Evolutionary conservation across 768 basidiomycete genomes (phyloP), one percentile per base, ranked within the genome.

Genomic region (Mycena capillaripes): DNA sequence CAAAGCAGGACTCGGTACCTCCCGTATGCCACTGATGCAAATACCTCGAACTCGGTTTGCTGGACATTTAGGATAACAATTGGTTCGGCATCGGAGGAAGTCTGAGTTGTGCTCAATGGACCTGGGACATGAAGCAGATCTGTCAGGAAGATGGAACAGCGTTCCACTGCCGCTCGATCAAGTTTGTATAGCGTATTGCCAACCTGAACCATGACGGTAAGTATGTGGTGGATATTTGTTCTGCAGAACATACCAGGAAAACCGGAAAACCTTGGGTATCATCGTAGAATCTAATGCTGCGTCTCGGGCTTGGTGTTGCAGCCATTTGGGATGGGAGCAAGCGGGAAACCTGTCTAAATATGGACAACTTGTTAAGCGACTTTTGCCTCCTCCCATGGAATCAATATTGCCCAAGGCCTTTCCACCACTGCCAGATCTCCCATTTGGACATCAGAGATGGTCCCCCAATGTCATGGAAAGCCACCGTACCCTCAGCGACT

Each of bases 391-490:
- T 38, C 38, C 16, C 7, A 59, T 59, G 36, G 25, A 27, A 10
- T 36, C 25, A 14, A 1, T 4, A 56, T 32, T 56, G 23, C 57
- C 57, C 17, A 25, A 7, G 6, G 5, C 38, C 5, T 59, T 59
- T 23, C 57, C 36, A 23, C 14, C 30, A 6, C 63, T 64, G 38
- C 63, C 48, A n/a, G n/a, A 14, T 40, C 63, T 64, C 48, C 63
- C 63, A 10, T 3, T 6, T 17, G 63, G 63, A 10, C 63, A 63
- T 36, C 32, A 38, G 3, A 12, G n/a, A 17, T 64, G 63, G 63
- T 64, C 63, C 17, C 48, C 63, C 32, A 64, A 64, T 27, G 63
- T 64, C 4, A 11, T 25, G 19, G 52, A 64, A 52, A 23, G 29
- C 19, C 52, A 64, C 25, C 34, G 42, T 3, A 27, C 25, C 10